These are phyloP conservation scores for Bretschneidera sinensis DNA, from an alignment of 345 rosid genomes.

Conservation along the genomic window DNA sequence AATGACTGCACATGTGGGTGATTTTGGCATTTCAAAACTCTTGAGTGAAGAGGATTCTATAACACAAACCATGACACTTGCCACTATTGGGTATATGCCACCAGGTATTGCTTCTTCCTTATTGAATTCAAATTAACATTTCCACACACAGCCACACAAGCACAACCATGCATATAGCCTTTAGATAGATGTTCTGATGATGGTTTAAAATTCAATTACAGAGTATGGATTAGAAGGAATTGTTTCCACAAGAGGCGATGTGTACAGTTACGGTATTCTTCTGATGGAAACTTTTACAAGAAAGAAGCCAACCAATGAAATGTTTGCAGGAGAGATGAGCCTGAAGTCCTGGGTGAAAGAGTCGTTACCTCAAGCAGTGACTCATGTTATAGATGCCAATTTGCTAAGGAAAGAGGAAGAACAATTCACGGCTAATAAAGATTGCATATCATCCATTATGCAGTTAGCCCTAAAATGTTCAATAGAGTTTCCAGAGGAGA, in stretches of 20 bases:
- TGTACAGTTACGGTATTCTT: slow-evolving; percentile 7
- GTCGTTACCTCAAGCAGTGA: not conserved
- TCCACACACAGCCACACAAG: too few relatives aligned
- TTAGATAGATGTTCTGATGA: slow-evolving; percentile 6
- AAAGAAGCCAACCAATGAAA: slow-evolving; percentile 4
- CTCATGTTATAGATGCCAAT: not conserved
- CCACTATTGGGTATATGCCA: slow-evolving; percentile 19
- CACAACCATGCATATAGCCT: not conserved
- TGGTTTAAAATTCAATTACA: too few relatives aligned
- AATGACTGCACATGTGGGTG: slow-evolving; percentile 52
- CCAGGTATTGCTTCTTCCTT: slow-evolving; percentile 7
- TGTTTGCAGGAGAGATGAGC: slow-evolving; percentile 6
- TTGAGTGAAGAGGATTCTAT: not conserved
- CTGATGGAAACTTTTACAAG: too few relatives aligned
- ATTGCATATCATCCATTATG: too few relatives aligned
- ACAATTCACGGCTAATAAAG: not conserved
- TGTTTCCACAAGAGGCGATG: slow-evolving; percentile 1
- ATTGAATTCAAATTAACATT: too few relatives aligned
- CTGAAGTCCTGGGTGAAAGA: not conserved
- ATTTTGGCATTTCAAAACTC: slow-evolving; percentile 33
- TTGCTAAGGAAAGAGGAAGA: slow-evolving; percentile 2
- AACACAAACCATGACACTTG: slow-evolving; percentile 5
- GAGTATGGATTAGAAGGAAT: too few relatives aligned
- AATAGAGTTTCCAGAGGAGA: slow-evolving; percentile 3
- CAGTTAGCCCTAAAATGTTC: slow-evolving; percentile 9